These are phyloP conservation scores for Lasiodiplodia theobromae DNA, from an alignment of 2,329 filamentous ascomycete species.

Conservation along the genomic window DNA sequence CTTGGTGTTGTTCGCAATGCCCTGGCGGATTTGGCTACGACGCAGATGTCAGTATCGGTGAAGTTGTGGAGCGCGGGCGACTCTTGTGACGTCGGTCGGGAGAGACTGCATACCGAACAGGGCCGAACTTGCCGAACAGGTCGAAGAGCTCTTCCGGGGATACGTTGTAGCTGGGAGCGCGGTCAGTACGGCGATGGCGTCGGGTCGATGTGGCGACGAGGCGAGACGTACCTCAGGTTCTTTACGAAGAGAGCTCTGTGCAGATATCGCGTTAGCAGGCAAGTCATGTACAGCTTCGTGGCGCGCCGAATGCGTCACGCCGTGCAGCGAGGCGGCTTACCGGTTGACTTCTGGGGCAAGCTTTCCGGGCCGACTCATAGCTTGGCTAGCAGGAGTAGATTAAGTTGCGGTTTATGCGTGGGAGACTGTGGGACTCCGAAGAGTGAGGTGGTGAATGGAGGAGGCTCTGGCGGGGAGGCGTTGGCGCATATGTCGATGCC, in stretches of 20 bases:
- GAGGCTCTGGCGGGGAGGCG: slow-evolving; percentile 21
- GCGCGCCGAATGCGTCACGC: slow-evolving; percentile 29
- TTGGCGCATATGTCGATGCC: slow-evolving; percentile 20
- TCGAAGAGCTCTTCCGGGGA: slow-evolving; percentile 97
- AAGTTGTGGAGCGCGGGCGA: background rate
- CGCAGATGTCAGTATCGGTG: slow-evolving; percentile 35
- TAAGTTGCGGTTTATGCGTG: slow-evolving; percentile 30
- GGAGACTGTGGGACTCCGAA: slow-evolving; percentile 31
- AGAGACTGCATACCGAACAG: slow-evolving; percentile 75
- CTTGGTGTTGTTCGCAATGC: slow-evolving; percentile 96
- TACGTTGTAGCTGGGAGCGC: slow-evolving; percentile 84
- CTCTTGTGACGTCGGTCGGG: slow-evolving; percentile 13
- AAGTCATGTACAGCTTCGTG: slow-evolving; percentile 33
- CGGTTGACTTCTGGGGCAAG: slow-evolving; percentile 99
- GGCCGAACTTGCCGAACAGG: slow-evolving; percentile 96
- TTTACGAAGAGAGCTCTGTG: slow-evolving; percentile 98
- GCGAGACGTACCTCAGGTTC: slow-evolving; percentile 81
- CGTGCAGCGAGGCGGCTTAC: slow-evolving; percentile 60
- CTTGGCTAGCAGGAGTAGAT: slow-evolving; percentile 55
- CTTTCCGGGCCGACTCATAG: slow-evolving; percentile 96
- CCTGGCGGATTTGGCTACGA: slow-evolving; percentile 94
- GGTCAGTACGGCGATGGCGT: slow-evolving; percentile 32
- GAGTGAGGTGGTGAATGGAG: slow-evolving; percentile 26
- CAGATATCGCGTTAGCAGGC: slow-evolving; percentile 38
- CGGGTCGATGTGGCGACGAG: background rate